Base-by-base conservation (phyloP, 1,284 basidiomycete species). In the Austroboletus novae-zelandiae region DNA sequence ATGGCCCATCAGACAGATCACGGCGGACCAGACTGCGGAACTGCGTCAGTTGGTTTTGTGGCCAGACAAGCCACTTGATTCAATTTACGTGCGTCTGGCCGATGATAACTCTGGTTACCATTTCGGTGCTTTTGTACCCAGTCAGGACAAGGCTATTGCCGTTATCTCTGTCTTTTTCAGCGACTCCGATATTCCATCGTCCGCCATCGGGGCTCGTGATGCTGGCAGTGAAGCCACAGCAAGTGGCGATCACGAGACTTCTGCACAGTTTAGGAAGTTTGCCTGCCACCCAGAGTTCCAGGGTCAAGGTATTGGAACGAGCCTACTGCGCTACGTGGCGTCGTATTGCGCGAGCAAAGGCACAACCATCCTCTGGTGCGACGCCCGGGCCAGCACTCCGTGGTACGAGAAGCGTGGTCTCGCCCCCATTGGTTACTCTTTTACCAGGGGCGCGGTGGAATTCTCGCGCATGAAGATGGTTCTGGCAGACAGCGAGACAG, bases 191-290 rank as follows among this genome's bases (percentile, higher is more conserved):
- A 14, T 40, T 25, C 37, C 37, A 7, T 77, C 77, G 30, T 60
- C 61, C 62, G 60, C 61, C 62, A 36, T 53, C 37, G 48, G 53
- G 37, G 40, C 45, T 25, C 50, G 2, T 35, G n/a, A n/a, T 20
- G 9, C n/a, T 10, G 25, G 25, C 7, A 13, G 46, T 47, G 32
- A 23, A 53, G 48, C 9, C 27, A 48, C 23, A 40, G 15, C 48
- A 35, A 47, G 41, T 47, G 46, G 42, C 40, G 31, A 41, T 23
- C 45, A 50, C 25, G 43, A 30, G 41, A 42, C 48, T 29, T 61
- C 71, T 3, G 73, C 74, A 25, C 75, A 80, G n/a, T 83, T 84
- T 64, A 71, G 80, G 52, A 84, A 84, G 61, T 83, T 84, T 61
- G 78, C 81, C 13, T 84, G 79, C 59, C 69, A 74, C 40, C 68